Evolutionary conservation across 1,284 basidiomycete species (phyloP), one percentile per base, ranked within the genome.

Genomic region (Irpex rosettiformis): DNA sequence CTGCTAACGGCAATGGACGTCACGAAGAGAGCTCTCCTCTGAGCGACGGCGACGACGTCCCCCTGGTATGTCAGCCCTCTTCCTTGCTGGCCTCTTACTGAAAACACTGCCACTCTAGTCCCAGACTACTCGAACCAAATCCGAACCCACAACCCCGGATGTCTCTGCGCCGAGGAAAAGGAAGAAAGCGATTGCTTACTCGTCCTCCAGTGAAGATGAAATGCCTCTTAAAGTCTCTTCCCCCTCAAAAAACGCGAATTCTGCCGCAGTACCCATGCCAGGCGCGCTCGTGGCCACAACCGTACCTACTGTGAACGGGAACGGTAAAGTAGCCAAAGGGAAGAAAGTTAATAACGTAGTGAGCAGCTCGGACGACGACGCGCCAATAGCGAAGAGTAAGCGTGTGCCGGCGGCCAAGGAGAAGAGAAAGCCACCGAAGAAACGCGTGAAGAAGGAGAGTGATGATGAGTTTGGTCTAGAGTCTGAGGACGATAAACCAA

Each of bases 181-280:
- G 67, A 86, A 85, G 75, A 82, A 80, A 65, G 69, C 75, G 16
- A 67, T 72, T 13, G 76, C 78, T 57, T 75, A 74, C 18, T 79
- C 80, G 13, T 77, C 82, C 33, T 84, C 82, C 43, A 88, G 84
- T 65, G 87, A 87, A n/a, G 86, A 89, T 63, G 87, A 90, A 61
- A 76, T 75, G 25, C 88, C 88, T 47, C 80, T 91, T 49, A 28
- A 54, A 16, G 87, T 87, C 52, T 87, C 86, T 42, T 88, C 88
- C 27, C 86, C 86, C 21, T 76, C 73, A 8, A 89, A 88, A 72
- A 75, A 73, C 58, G 61, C 69, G 37, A 73, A 72, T 61, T 73
- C 79, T 28, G 71, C 74, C 54, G 72, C 77, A 8, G 70, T 75
- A 18, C 68, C 73, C 29, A 78, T 76, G 73, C 76, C 77, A 27